These are phyloP conservation scores for Fraxinus anomala DNA, from an alignment of 257 asterid genomes.

Conservation along the genomic window DNA sequence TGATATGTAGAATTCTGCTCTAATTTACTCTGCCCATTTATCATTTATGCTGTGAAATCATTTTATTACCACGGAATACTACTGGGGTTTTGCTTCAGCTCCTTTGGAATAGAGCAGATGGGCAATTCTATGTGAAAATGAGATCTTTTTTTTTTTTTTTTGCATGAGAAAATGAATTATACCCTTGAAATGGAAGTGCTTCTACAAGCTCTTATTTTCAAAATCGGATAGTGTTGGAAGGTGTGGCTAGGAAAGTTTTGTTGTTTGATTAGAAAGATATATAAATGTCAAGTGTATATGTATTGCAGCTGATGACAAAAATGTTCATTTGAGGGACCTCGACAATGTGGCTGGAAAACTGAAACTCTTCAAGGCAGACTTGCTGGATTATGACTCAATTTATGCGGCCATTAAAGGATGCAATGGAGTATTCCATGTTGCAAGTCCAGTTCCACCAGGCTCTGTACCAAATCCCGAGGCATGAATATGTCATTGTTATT, in stretches of 20 bases:
- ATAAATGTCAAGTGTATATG: neutral
- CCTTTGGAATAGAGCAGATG: neutral
- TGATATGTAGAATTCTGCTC: neutral
- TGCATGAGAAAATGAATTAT: neutral
- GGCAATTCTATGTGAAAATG: neutral
- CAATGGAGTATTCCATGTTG: constrained; percentile 79
- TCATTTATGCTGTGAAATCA: no score
- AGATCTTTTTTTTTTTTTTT: neutral
- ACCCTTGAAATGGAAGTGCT: neutral
- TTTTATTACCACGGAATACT: neutral
- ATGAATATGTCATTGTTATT: constrained; percentile 12
- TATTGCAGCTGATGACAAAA: constrained; percentile 54
- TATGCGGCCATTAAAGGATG: constrained; percentile 68
- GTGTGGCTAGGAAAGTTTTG: constrained; percentile 2
- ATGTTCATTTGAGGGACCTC: constrained; percentile 57
- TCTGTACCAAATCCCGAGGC: constrained; percentile 78
- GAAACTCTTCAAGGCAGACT: constrained; percentile 63
- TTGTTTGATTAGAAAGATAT: neutral
- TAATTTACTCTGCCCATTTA: neutral
- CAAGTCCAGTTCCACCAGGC: constrained; percentile 68
- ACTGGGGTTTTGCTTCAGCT: neutral
- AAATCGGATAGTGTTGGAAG: neutral
- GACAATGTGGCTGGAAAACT: constrained; percentile 59
- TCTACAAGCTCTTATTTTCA: neutral
- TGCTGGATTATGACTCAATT: constrained; percentile 67